Base-by-base conservation (phyloP, 805 yeast species). In the Saccharomycopsis lassenensis region DNA sequence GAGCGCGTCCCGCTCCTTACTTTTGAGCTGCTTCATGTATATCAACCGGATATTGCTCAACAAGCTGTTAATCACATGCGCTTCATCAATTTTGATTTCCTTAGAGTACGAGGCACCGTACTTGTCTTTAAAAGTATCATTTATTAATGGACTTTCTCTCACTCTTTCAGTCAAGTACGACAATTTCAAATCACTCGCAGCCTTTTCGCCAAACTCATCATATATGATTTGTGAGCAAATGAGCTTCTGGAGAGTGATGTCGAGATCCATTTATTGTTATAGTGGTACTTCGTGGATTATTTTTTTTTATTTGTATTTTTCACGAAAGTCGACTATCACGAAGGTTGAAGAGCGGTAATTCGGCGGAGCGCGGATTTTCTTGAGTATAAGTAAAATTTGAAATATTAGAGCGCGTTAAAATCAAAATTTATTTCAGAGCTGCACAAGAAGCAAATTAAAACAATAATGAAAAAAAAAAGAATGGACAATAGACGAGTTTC, bases 171-270 rank as follows among this genome's bases (percentile, higher is more conserved):
- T 41, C 15, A 41, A 17, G 21, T 33, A 22, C 14, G 41, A 31
- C 16, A 41, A 21, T 24, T 28, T 29, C 5, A 41, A 33, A 24
- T 36, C 29, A 8, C 24, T 29, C 20, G 17, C 29, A 21, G 15
- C 36, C 16, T 24, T 37, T 11, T 31, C 22, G 5, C 39, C 19
- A 24, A 42, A 25, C 33, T 35, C 36, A 11, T 29, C 29, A 22
- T 30, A 35, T 8, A 42, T 35, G 12, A 42, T 24, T 25, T 42
- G 46, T 2, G 40, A 39, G 18, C 42, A 40, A 7, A 42, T 31
- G n/a, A 42, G 28, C 21, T 42, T 42, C 24, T 42, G 46, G 4
- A 42, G 27, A 5, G 46, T 40, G 19, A 24, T 36, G 15, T 40
- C 44, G 12, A 40, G 23, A 15, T 40, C 44, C 44, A 40, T 40